These are phyloP conservation scores for Marchantia paleacea DNA, from an alignment of 225 moss, liverwort and hornwort genomes.

Conservation along the genomic window DNA sequence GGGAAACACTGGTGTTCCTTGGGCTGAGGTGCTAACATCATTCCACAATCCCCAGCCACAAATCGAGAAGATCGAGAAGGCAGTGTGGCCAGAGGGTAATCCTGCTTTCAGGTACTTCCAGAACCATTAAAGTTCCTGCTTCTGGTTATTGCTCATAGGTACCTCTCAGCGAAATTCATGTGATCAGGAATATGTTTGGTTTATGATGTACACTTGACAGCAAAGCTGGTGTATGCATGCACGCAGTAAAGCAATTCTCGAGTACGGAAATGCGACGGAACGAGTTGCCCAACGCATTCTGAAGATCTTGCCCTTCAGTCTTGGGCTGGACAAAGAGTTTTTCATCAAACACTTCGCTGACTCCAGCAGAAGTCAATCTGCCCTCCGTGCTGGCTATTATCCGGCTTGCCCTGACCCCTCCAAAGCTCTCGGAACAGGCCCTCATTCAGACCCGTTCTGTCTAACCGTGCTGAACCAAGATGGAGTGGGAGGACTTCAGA, in stretches of 20 bases:
- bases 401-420: constrained; percentile 5
- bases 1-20: neutral
- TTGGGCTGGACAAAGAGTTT: constrained; percentile 1
- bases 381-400: constrained; percentile 2
- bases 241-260: neutral
- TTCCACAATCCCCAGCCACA: constrained; percentile 6
- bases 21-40: neutral
- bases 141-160: neutral
- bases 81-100: neutral
- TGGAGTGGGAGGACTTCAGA: constrained; percentile 12
- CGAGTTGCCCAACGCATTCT: neutral
- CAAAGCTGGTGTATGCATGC: neutral
- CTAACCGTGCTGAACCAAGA: constrained; percentile 3
- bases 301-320: neutral
- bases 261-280: neutral
- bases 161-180: neutral
- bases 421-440: neutral
- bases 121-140: neutral
- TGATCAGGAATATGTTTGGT: too few relatives aligned
- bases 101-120: neutral
- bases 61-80: neutral
- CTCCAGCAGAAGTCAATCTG: neutral
- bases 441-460: constrained; percentile 6
- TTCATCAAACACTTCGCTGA: neutral
- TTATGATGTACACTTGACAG: too few relatives aligned